Evolutionary conservation across 768 basidiomycete species (phyloP).

Genomic region (Lactifluus hygrophoroides): DNA sequence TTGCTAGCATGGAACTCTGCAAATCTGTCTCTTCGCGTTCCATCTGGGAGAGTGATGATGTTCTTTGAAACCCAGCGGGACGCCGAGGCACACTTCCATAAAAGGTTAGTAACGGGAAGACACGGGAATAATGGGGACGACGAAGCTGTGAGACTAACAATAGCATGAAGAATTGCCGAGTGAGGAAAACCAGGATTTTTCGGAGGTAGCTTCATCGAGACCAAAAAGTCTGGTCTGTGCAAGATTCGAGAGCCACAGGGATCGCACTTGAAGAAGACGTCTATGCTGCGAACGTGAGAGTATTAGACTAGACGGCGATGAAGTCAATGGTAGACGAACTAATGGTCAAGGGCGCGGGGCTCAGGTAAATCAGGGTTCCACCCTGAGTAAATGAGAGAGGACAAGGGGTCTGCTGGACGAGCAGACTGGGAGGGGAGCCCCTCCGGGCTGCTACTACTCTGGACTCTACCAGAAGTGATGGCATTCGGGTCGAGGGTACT

Average conservation of each 20-base stretch:
- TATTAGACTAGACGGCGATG: background rate
- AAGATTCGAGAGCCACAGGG: constrained; percentile 81
- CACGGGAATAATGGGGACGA: background rate
- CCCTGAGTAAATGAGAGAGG: constrained; percentile 63
- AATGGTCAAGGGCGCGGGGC: constrained; percentile 62
- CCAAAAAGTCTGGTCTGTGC: constrained; percentile 71
- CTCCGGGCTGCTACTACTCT: constrained; percentile 20
- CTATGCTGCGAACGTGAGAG: constrained; percentile 44
- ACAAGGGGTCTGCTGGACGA: constrained; percentile 43
- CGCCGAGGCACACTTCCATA: constrained; percentile 64
- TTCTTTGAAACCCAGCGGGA: constrained; percentile 76
- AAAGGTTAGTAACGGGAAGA: constrained; percentile 11
- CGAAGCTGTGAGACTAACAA: constrained; percentile 40
- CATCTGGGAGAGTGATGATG: constrained; percentile 59
- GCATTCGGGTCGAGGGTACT: constrained; percentile 22
- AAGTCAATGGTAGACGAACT: constrained; percentile 38
- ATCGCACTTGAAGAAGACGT: constrained; percentile 82
- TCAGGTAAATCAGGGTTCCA: constrained; percentile 85
- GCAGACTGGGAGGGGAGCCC: constrained; percentile 22
- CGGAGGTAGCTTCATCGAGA: constrained; percentile 73
- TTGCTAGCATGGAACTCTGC: constrained; percentile 83
- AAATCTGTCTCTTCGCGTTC: constrained; percentile 73
- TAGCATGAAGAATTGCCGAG: constrained; percentile 84
- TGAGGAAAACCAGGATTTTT: constrained; percentile 81
- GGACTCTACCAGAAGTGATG: constrained; percentile 21